Evolutionary conservation across 2,329 filamentous ascomycete species (phyloP), one percentile per base, ranked within the genome.

Genomic region (Colletotrichum lindemuthianum): DNA sequence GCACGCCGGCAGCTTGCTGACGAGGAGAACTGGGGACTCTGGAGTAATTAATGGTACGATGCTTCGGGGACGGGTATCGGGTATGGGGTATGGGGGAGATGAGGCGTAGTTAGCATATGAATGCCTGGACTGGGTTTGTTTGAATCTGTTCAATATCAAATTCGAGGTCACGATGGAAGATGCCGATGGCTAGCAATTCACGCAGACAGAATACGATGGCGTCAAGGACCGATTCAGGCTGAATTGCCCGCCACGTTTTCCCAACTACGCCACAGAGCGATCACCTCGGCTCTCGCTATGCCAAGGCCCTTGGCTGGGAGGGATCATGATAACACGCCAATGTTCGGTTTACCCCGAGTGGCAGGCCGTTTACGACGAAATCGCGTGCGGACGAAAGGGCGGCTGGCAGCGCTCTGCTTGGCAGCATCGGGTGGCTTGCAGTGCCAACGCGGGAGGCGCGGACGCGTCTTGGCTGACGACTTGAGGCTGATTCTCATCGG

Each of bases 401-500:
- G 10, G 41, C 16, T 34, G 48, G 8, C 33, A 33, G 34, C 34
- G 52, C 24, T 41, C 39, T 60, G 13, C 61, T 65, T 59, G 57
- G 61, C 57, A 16, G 61, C 61, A 24, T 51, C 57, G 61, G 61
- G 57, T 56, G 61, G 61, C 61, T 65, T 65, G 50, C 61, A 60
- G 50, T 47, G 61, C 61, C 57, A 65, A 60, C 50, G 34, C 50
- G 45, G 57, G 57, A 60, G 40, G 37, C 39, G 49, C 57, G 57
- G 57, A 40, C n/a, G n/a, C 12, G n/a, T 37, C 57, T 65, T 65
- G 61, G 50, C 61, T 16, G 54, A 11, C 45, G 34, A 51, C 16
- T 15, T 16, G 45, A 43, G 34, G 41, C 15, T 16, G 8, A 45
- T 45, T 12, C 44, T 48, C 12, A 7, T 8, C 37, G 44, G 32